Conservation (phyloP, 352 stramenopile species). For the Phytopythium sindhum region DNA sequence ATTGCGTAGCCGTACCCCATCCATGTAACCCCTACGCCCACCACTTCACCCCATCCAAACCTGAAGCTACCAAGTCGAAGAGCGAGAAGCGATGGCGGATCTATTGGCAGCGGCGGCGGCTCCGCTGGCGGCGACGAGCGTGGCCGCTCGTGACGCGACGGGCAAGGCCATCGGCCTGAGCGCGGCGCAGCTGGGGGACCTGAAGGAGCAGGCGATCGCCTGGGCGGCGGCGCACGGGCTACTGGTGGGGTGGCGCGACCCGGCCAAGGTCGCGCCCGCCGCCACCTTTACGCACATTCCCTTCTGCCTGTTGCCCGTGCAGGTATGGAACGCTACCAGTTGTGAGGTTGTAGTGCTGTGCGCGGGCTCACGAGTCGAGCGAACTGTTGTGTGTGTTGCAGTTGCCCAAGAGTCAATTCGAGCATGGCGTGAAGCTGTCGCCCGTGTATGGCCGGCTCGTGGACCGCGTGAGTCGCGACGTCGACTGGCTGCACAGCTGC, state of each 20-base stretch:
- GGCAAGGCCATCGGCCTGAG: constrained; percentile 42
- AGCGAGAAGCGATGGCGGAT: constrained; percentile 30
- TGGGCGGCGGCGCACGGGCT: constrained; percentile 74
- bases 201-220: constrained; percentile 73
- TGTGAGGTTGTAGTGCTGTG: neutral
- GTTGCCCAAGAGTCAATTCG: constrained; percentile 55
- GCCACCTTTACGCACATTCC: constrained; percentile 74
- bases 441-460: constrained; percentile 73
- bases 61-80: neutral
- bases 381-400: constrained; percentile 5
- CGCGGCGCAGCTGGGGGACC: constrained; percentile 30
- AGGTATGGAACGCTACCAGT: constrained; percentile 13
- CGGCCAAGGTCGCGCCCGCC: constrained; percentile 18
- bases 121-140: constrained; percentile 11
- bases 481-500: constrained; percentile 72
- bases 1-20: neutral
- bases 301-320: constrained; percentile 67
- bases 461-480: constrained; percentile 77
- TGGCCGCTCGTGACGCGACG: constrained; percentile 13
- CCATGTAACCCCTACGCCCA: no score
- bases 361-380: neutral
- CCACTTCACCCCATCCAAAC: neutral
- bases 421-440: constrained; percentile 61
- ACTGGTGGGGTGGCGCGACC: constrained; percentile 60
- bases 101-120: constrained; percentile 36